These are phyloP conservation scores for Aphanocladium album DNA, from an alignment of 2,329 filamentous ascomycete genomes.

Conservation along the genomic window DNA sequence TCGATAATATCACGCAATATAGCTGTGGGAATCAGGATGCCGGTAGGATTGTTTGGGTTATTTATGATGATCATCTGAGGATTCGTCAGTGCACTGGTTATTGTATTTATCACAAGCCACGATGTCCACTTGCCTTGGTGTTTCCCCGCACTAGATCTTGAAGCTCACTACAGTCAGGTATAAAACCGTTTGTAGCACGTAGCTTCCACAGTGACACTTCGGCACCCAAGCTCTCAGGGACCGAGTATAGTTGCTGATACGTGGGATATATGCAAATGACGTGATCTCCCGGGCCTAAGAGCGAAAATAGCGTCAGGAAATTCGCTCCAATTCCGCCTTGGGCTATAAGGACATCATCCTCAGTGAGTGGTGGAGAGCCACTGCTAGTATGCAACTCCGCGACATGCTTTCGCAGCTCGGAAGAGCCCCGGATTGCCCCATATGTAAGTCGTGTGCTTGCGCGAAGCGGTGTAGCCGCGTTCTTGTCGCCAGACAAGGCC, in stretches of 20 bases:
- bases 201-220: constrained; percentile 74
- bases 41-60: constrained; percentile 82
- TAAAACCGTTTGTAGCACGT: constrained; percentile 57
- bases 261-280: constrained; percentile 83
- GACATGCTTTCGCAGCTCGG: constrained; percentile 57
- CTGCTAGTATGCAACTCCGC: constrained; percentile 59
- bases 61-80: constrained; percentile 46
- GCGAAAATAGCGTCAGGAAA: constrained; percentile 68
- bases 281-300: constrained; percentile 71
- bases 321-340: constrained; percentile 79
- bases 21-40: constrained; percentile 59
- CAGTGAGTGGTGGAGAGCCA: constrained; percentile 21
- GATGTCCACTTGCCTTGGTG: constrained; percentile 64
- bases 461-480: constrained; percentile 35
- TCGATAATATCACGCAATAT: constrained; percentile 57
- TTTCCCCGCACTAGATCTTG: constrained; percentile 59
- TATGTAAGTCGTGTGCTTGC: constrained; percentile 60
- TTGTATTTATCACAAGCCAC: no score
- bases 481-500: constrained; percentile 51
- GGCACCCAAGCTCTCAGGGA: constrained; percentile 69
- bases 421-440: constrained; percentile 65
- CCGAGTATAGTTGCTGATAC: constrained; percentile 76
- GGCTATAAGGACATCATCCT: constrained; percentile 67
- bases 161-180: constrained; percentile 62
- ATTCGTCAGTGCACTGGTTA: background rate